Conservation (phyloP, 768 basidiomycete genomes). For the Rhodotorula kratochvilovae region DNA sequence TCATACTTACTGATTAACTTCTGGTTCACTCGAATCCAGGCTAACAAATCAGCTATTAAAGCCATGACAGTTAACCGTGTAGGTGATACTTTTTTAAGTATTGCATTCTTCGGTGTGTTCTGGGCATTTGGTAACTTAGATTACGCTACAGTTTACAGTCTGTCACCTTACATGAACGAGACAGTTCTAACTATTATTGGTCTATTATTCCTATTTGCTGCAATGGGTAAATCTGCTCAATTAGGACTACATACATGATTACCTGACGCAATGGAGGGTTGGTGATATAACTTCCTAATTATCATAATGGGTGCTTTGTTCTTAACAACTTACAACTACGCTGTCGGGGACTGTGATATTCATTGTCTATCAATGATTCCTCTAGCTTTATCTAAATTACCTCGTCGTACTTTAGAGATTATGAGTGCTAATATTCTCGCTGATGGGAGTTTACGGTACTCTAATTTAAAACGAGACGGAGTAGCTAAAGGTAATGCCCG, state of each 20-base stretch:
- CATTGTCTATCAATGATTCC: no score
- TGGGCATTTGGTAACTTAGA: conserved; percentile 42
- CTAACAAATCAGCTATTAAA: conserved; percentile 40
- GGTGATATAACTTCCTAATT: no score
- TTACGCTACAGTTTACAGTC: conserved; percentile 41
- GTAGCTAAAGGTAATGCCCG: no score
- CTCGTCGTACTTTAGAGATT: no score
- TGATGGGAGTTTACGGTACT: no score
- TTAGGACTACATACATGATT: conserved; percentile 39
- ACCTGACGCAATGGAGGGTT: conserved; percentile 40
- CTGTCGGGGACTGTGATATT: no score
- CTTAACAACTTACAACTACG: no score
- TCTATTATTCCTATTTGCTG: conserved; percentile 41
- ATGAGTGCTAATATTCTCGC: no score
- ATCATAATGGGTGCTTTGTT: no score
- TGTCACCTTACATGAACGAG: conserved; percentile 42
- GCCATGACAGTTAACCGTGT: conserved; percentile 41
- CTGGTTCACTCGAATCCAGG: conserved; percentile 7
- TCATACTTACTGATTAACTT: no score
- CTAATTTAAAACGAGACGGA: no score
- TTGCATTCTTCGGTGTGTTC: conserved; percentile 42
- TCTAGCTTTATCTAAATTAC: no score
- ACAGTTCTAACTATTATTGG: conserved; percentile 41
- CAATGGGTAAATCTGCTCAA: conserved; percentile 43
- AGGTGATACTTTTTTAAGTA: conserved; percentile 40